Evolutionary conservation across 2,329 filamentous ascomycete species (phyloP), one percentile per base, ranked within the genome.

Genomic region (Didymella segeticola): DNA sequence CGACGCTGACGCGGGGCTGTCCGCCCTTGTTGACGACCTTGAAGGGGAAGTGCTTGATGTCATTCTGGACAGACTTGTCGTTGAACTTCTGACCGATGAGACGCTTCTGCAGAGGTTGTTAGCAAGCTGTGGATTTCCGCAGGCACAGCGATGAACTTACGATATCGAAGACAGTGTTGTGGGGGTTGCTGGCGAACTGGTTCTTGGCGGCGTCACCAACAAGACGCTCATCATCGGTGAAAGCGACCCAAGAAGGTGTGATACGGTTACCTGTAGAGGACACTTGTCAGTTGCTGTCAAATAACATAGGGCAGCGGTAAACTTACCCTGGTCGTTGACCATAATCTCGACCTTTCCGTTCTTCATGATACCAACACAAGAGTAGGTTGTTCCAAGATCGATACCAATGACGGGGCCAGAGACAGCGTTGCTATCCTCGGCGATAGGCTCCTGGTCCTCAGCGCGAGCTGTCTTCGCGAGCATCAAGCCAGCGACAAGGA

Each of bases 21-120:
- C 88, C 92, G 78, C 89, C 86, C 83, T 95, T 93, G 83, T 89
- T 85, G 73, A 91, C 75, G 58, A 99, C 90, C 82, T 91, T 91
- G 89, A 93, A 99, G 72, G 95, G 93, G 86, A 96, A 97, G 84
- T 97, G 90, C 90, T 99, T 98, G 75, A 95, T 85, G 75, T 99
- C 95, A 75, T 82, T 84, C 82, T 97, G 93, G 64, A 97, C 88
- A 62, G 96, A 90, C 82, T 75, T 75, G 60, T 76, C 79, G 66
- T 71, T 74, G 70, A 74, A 82, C 72, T 81, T 82, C 63, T 78
- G 76, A 31, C 80, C 80, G 62, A 82, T 82, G 53, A 82, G 70
- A 70, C 80, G 77, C 77, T 82, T 82, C 76, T 73, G 46, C 34
- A 72, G 71, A 46, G 52, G 70, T 64, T 42, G 61, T 73, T 47